A percentile compares a stretch with the other conserved stretches of the same genome.
Conservation (phyloP, 306 rosid genomes). For the Cyamopsis tetragonoloba region DNA sequence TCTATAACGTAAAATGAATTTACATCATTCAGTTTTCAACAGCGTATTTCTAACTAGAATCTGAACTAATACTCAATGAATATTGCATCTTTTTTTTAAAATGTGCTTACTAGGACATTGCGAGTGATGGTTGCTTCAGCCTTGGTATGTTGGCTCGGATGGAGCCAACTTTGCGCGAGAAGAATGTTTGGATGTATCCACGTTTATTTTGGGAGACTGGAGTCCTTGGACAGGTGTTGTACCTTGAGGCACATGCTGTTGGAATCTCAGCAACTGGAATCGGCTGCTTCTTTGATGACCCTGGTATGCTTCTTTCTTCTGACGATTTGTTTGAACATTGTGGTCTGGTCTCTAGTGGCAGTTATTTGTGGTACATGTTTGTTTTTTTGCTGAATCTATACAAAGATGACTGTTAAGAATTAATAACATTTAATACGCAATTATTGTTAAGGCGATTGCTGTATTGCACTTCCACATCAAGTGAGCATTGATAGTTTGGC, state of each 20-base stretch:
- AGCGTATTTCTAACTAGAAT: slow-evolving; percentile 7
- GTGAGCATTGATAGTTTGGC: neutral
- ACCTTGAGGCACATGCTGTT: slow-evolving; percentile 87
- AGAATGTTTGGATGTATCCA: slow-evolving; percentile 78
- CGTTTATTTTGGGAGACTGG: slow-evolving; percentile 99
- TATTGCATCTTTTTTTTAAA: slow-evolving; percentile 9
- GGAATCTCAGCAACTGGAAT: slow-evolving; percentile 97
- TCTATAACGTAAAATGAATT: neutral
- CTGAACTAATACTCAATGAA: neutral
- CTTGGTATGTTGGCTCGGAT: slow-evolving; percentile 90
- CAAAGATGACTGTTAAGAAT: neutral
- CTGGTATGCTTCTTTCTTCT: slow-evolving; percentile 48
- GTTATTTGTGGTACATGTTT: neutral
- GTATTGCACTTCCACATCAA: slow-evolving; percentile 2
- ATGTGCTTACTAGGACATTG: slow-evolving; percentile 60
- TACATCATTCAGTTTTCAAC: neutral
- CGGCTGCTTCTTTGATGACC: slow-evolving; percentile 95
- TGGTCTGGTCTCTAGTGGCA: slow-evolving; percentile 9
- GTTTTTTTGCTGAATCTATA: neutral
- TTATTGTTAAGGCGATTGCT: neutral
- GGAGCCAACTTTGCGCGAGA: slow-evolving; percentile 56
- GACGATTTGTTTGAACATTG: neutral
- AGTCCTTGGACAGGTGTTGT: slow-evolving; percentile 91
- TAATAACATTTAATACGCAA: neutral
- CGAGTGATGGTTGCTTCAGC: slow-evolving; percentile 94